Evolutionary conservation across 2,329 filamentous ascomycete genomes (phyloP).

Genomic region (Cladosporium sphaerospermum): DNA sequence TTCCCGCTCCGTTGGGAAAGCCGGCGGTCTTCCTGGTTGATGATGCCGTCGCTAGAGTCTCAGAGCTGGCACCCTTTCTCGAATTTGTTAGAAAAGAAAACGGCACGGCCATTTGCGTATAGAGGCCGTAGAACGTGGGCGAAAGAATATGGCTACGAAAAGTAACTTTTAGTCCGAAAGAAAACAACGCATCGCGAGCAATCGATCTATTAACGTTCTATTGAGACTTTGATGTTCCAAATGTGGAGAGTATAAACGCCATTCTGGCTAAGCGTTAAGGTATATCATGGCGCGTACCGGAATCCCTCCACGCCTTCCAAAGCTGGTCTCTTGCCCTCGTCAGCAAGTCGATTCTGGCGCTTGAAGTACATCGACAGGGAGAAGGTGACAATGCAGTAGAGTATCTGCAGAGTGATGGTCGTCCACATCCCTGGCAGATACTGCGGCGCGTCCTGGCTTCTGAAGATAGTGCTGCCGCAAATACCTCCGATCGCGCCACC

Average conservation of each 20-base stretch:
- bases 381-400: conserved; percentile 14
- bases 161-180: no score
- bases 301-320: conserved; percentile 17
- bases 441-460: conserved; percentile 15
- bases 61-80: conserved; percentile 22
- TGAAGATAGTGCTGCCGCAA: conserved; percentile 14
- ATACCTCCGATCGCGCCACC: conserved; percentile 35
- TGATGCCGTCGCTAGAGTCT: conserved; percentile 14
- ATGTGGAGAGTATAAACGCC: no score
- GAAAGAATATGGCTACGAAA: no score
- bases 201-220: no score
- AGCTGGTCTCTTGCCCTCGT: conserved; percentile 11
- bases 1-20: conserved; percentile 25
- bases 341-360: conserved; percentile 16
- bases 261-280: no score
- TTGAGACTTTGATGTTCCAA: no score
- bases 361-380: conserved; percentile 15
- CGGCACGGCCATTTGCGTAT: conserved; percentile 8
- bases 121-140: not conserved
- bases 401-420: conserved; percentile 16
- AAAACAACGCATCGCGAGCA: no score
- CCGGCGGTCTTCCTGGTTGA: conserved; percentile 25
- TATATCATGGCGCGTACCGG: conserved; percentile 12
- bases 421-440: conserved; percentile 20
- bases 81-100: conserved; percentile 26